A percentile compares a stretch with the other conserved stretches of the same genome.
These are phyloP conservation scores for Melocanna baccifera DNA, from an alignment of 176 grass and related monocot genomes.

Conservation along the genomic window DNA sequence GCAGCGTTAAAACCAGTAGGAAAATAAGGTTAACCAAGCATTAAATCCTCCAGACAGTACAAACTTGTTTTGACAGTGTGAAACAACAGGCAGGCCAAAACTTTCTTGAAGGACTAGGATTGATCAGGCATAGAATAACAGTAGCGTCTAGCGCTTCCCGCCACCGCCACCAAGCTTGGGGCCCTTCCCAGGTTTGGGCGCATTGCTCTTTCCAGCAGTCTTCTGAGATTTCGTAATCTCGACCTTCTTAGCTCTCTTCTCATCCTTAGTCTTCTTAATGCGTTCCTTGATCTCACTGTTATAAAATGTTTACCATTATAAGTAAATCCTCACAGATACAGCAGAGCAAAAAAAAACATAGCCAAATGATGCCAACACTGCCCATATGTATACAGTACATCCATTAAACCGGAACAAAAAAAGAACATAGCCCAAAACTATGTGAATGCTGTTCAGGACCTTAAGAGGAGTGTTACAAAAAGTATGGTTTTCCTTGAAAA, in stretches of 20 bases:
- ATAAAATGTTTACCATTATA: neutral
- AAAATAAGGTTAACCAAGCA: neutral
- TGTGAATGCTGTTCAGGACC: neutral
- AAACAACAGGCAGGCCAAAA: neutral
- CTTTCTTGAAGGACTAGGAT: neutral
- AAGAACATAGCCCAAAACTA: neutral
- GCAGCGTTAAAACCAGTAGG: neutral
- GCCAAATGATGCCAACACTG: neutral
- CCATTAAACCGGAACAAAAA: neutral
- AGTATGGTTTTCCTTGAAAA: neutral
- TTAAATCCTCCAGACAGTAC: neutral
- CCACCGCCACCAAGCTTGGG: conserved; percentile 57
- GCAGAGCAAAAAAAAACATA: neutral
- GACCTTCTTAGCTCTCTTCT: conserved; percentile 52
- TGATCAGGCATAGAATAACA: neutral
- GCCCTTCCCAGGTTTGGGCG: conserved; percentile 37
- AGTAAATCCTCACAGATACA: neutral
- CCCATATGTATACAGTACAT: neutral
- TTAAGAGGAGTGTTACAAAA: neutral
- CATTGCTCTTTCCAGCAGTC: conserved; percentile 1
- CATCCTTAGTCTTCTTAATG: conserved; percentile 62
- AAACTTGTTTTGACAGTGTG: neutral
- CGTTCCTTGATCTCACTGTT: conserved; percentile 56
- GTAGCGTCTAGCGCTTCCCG: conserved; percentile 39
- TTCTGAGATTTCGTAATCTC: conserved; percentile 41